phyloP scores from a whole-genome alignment of 805 yeast species.

The Myxozyma kluyveri region DNA sequence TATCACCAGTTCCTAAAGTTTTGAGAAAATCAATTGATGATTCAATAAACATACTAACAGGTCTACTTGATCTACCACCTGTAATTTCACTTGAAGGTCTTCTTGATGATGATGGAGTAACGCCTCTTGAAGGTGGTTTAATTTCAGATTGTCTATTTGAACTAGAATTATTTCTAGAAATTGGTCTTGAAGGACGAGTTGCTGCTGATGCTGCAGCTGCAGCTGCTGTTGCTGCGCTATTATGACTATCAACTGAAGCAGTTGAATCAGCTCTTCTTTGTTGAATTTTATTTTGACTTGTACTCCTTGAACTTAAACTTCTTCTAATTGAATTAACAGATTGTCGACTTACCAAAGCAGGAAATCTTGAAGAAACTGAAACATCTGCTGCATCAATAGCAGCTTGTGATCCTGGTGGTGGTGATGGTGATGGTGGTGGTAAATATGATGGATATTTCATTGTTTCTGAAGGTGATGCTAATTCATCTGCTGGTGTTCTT shows the following conservation, averaged over 20 bases:
- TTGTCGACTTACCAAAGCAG: background rate
- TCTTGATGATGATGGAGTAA: conserved; percentile 20
- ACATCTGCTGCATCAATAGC: conserved; percentile 16
- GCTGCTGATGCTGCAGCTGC: background rate
- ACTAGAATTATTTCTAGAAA: background rate
- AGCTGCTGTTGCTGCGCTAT: too few relatives aligned
- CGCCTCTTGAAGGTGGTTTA: conserved; percentile 21
- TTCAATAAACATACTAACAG: conserved; percentile 27
- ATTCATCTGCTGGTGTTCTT: background rate
- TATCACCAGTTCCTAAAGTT: conserved; percentile 13
- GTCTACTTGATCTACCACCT: conserved; percentile 16
- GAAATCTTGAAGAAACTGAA: conserved; percentile 8
- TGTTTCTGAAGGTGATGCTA: conserved; percentile 12
- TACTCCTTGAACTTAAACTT: too few relatives aligned
- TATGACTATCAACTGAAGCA: too few relatives aligned
- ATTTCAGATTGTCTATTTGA: too few relatives aligned
- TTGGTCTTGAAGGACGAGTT: background rate
- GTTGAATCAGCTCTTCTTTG: too few relatives aligned
- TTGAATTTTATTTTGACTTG: too few relatives aligned
- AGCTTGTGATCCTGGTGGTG: conserved; percentile 2
- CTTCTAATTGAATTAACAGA: background rate
- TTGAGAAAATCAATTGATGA: conserved; percentile 28
- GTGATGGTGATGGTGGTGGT: conserved; percentile 18
- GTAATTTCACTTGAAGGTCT: conserved; percentile 18
- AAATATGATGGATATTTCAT: conserved; percentile 15